A percentile compares a stretch with the other conserved stretches of the same genome.
phyloP scores from a whole-genome alignment of 1,139 yeast genomes.

The Pichia sp. region DNA sequence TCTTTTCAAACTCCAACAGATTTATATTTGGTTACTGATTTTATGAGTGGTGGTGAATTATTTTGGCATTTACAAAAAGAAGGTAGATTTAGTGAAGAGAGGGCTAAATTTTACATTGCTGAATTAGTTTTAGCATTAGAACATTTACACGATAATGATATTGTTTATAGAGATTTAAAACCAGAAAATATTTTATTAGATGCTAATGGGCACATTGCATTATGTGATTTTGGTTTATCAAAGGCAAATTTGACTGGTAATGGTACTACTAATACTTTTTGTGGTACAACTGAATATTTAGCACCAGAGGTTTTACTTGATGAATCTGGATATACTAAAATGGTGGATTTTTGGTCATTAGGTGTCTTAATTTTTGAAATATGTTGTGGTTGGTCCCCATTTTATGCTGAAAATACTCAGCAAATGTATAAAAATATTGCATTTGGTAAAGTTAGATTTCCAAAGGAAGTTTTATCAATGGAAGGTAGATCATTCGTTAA shows the following conservation, averaged over 20 bases:
- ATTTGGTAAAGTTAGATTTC: slow-evolving; percentile 94
- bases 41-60: slow-evolving; percentile 96
- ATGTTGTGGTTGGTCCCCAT: slow-evolving; percentile 99
- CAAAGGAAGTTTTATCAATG: slow-evolving; percentile 84
- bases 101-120: slow-evolving; percentile 95
- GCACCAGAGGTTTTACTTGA: slow-evolving; percentile 78
- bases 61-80: slow-evolving; percentile 97
- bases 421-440: slow-evolving; percentile 99
- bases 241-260: slow-evolving; percentile 83
- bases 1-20: slow-evolving; percentile 94
- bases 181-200: slow-evolving; percentile 92
- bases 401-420: slow-evolving; percentile 94
- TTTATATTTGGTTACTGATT: slow-evolving; percentile 88
- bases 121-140: slow-evolving; percentile 88
- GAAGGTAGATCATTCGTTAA: slow-evolving; percentile 94
- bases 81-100: slow-evolving; percentile 84
- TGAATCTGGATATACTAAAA: slow-evolving; percentile 79
- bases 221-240: slow-evolving; percentile 94
- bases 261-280: slow-evolving; percentile 93
- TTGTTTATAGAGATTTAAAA: slow-evolving; percentile 89
- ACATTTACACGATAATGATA: slow-evolving; percentile 86
- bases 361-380: slow-evolving; percentile 79
- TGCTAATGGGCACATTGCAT: slow-evolving; percentile 94
- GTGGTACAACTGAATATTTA: slow-evolving; percentile 92
- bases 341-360: slow-evolving; percentile 84